Percentiles rank a stretch among this genome's conserved stretches.
These are phyloP conservation scores for Filobasidium floriforme DNA, from an alignment of 768 basidiomycete species.

Conservation along the genomic window DNA sequence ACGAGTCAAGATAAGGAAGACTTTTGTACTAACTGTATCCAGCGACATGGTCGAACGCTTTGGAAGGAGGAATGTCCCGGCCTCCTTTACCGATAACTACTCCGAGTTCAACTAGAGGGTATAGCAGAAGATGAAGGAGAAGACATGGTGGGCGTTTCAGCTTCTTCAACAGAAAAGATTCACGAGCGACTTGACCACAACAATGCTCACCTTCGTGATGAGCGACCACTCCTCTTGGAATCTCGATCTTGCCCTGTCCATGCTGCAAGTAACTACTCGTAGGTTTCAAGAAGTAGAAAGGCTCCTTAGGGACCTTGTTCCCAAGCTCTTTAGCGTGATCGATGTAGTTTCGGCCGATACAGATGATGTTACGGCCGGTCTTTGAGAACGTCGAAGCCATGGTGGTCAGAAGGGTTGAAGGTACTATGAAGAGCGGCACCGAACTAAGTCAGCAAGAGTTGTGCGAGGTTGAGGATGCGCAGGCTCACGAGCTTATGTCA, in stretches of 20 bases:
- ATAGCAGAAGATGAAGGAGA: too few relatives aligned
- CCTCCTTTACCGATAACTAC: slow-evolving; percentile 87
- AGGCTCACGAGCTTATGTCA: too few relatives aligned
- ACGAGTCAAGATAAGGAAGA: not conserved
- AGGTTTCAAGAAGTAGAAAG: slow-evolving; percentile 98
- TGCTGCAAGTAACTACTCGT: slow-evolving; percentile 76
- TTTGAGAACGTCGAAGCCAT: slow-evolving; percentile 13
- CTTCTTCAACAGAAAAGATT: too few relatives aligned
- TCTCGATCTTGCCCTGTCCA: slow-evolving; percentile 61
- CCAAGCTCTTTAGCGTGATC: slow-evolving; percentile 79
- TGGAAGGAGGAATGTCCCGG: slow-evolving; percentile 65
- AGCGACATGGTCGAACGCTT: slow-evolving; percentile 71
- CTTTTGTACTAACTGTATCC: slow-evolving; percentile 66
- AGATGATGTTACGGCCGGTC: slow-evolving; percentile 56
- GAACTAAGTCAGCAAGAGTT: too few relatives aligned
- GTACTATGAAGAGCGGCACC: too few relatives aligned
- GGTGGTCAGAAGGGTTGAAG: not conserved
- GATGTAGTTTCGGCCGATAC: slow-evolving; percentile 89
- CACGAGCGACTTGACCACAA: not conserved
- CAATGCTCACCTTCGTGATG: slow-evolving; percentile 75
- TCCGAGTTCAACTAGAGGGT: slow-evolving; percentile 95
- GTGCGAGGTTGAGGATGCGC: not conserved
- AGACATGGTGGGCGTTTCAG: too few relatives aligned
- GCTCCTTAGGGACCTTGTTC: slow-evolving; percentile 81
- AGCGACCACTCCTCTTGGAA: slow-evolving; percentile 70